Percentiles rank a stretch among this genome's conserved stretches.
phyloP scores from a whole-genome alignment of 352 stramenopile genomes.

The Vaucheria bursata region DNA sequence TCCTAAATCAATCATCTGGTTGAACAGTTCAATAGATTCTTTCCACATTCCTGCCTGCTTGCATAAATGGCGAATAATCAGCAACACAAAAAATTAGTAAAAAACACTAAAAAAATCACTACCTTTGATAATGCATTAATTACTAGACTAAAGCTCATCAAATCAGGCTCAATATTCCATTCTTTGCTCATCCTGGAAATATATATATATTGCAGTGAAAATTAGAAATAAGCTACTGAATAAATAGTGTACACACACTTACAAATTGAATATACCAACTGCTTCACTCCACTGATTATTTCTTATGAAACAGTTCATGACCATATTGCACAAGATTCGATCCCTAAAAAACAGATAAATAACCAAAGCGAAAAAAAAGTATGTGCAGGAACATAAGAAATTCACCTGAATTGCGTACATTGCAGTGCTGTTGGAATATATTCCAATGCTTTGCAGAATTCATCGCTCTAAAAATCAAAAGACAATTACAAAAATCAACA shows the following conservation, averaged over 20 bases:
- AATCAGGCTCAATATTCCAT: background rate
- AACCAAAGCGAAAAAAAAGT: too few species aligned
- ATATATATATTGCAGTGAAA: background rate
- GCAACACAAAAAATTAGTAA: background rate
- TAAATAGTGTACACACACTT: background rate
- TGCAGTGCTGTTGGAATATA: too few species aligned
- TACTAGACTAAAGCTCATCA: background rate
- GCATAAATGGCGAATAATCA: background rate
- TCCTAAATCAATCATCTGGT: slow-evolving; percentile 11
- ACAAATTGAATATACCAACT: slow-evolving; percentile 12
- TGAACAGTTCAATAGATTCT: slow-evolving; percentile 20
- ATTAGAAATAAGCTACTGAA: background rate
- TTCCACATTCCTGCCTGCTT: slow-evolving; percentile 14
- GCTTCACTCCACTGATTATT: slow-evolving; percentile 21
- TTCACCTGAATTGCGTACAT: too few species aligned
- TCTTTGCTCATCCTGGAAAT: background rate
- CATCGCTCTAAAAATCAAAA: too few species aligned
- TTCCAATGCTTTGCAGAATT: too few species aligned
- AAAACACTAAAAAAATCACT: background rate
- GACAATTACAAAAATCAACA: too few species aligned
- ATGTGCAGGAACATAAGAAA: too few species aligned
- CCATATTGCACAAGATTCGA: slow-evolving; percentile 40
- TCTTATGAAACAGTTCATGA: slow-evolving; percentile 23
- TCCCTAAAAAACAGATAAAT: too few species aligned
- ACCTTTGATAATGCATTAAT: background rate